These are phyloP conservation scores for Protomyces arabidopsidicola DNA, from an alignment of 1,139 yeast genomes.

Conservation along the genomic window DNA sequence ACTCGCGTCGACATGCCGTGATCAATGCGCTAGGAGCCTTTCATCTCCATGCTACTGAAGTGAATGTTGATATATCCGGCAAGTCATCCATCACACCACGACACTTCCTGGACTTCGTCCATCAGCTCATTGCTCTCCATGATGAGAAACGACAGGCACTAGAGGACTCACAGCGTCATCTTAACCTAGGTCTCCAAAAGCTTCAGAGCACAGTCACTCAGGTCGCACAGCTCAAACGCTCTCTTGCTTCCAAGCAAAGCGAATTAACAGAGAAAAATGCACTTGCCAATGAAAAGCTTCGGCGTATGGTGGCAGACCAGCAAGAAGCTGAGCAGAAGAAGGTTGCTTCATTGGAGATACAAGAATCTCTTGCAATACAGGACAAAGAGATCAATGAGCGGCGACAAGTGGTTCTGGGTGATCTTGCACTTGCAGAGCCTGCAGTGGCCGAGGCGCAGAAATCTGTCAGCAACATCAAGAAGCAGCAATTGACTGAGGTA, in stretches of 20 bases:
- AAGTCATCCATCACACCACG: slow-evolving; percentile 48
- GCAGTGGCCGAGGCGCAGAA: slow-evolving; percentile 75
- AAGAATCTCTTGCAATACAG: slow-evolving; percentile 62
- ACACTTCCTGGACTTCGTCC: slow-evolving; percentile 52
- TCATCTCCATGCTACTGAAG: slow-evolving; percentile 41
- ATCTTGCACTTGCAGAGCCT: slow-evolving; percentile 74
- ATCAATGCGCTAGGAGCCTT: slow-evolving; percentile 49
- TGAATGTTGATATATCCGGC: slow-evolving; percentile 30
- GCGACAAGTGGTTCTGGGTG: slow-evolving; percentile 53
- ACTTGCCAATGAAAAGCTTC: slow-evolving; percentile 68
- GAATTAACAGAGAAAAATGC: slow-evolving; percentile 53
- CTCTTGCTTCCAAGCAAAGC: slow-evolving; percentile 53
- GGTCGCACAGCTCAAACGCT: slow-evolving; percentile 57
- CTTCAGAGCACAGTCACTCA: slow-evolving; percentile 71
- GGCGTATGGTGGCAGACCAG: slow-evolving; percentile 77
- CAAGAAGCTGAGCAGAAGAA: slow-evolving; percentile 88
- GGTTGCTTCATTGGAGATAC: slow-evolving; percentile 77
- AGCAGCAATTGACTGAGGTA: slow-evolving; percentile 84
- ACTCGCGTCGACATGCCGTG: slow-evolving; percentile 48
- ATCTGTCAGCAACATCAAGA: slow-evolving; percentile 86
- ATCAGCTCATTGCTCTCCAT: slow-evolving; percentile 49
- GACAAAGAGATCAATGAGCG: slow-evolving; percentile 59
- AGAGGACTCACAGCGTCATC: slow-evolving; percentile 68
- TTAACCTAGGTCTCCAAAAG: slow-evolving; percentile 67
- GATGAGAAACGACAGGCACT: slow-evolving; percentile 47